These are phyloP conservation scores for Aspergillus fructus DNA, from an alignment of 2,329 filamentous ascomycete species.

Conservation along the genomic window DNA sequence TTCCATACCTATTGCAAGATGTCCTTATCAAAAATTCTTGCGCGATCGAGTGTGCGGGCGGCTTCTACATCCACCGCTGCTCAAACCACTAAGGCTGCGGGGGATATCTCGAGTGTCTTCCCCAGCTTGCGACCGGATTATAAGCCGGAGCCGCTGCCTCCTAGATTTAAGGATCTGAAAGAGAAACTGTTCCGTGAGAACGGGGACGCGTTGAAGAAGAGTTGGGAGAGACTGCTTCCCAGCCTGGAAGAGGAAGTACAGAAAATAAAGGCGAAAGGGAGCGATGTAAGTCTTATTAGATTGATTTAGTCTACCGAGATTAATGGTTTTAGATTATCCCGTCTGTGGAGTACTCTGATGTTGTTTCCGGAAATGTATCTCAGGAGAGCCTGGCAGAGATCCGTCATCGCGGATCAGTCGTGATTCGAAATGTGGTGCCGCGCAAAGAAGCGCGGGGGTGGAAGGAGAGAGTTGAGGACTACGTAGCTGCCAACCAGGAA, in stretches of 20 bases:
- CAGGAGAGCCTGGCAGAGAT: conserved; percentile 50
- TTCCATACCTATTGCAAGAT: conserved; percentile 16
- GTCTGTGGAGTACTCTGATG: conserved; percentile 41
- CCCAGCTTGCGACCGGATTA: conserved; percentile 46
- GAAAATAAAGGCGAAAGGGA: conserved; percentile 42
- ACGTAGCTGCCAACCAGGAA: conserved; percentile 60
- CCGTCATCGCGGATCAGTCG: conserved; percentile 58
- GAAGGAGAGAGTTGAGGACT: conserved; percentile 65
- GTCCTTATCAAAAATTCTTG: conserved; percentile 30
- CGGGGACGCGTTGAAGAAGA: conserved; percentile 37
- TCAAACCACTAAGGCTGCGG: conserved; percentile 43
- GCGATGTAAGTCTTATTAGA: conserved; percentile 32
- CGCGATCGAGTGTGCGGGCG: conserved; percentile 28
- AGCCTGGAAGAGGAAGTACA: conserved; percentile 42
- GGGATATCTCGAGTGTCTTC: conserved; percentile 51
- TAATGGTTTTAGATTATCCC: conserved; percentile 39
- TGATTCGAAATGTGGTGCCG: conserved; percentile 66
- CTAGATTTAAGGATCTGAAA: conserved; percentile 45
- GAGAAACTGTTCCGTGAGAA: conserved; percentile 38
- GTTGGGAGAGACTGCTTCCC: conserved; percentile 44
- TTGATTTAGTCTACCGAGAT: neutral
- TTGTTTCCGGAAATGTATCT: conserved; percentile 38
- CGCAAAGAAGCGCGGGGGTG: conserved; percentile 62
- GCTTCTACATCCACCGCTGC: conserved; percentile 32
- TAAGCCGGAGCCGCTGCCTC: conserved; percentile 41